Evolutionary conservation across 345 rosid genomes (phyloP).

Genomic region (Melastoma malabathricum): DNA sequence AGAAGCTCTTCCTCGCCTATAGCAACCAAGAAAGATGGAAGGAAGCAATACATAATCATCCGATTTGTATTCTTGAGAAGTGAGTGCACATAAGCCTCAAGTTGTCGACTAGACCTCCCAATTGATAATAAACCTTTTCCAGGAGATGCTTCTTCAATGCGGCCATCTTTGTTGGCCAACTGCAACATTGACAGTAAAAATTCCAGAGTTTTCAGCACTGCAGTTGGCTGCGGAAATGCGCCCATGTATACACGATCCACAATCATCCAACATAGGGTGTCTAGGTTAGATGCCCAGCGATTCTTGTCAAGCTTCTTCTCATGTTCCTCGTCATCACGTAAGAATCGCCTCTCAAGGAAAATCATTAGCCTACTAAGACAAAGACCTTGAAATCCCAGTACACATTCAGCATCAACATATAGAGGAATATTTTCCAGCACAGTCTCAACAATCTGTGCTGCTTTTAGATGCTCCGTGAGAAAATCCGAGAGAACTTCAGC

Average conservation of each 20-base stretch:
- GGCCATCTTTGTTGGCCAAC: constrained; percentile 93
- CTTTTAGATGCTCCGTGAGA: constrained; percentile 82
- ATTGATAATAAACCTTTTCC: constrained; percentile 89
- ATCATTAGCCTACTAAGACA: constrained; percentile 89
- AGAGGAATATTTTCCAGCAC: constrained; percentile 82
- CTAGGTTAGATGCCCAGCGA: constrained; percentile 90
- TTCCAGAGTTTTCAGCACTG: constrained; percentile 71
- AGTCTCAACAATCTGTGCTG: constrained; percentile 64
- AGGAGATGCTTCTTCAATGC: constrained; percentile 82
- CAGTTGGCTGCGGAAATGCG: constrained; percentile 81
- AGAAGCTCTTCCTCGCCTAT: constrained; percentile 86
- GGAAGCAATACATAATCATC: constrained; percentile 78
- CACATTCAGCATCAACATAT: constrained; percentile 78
- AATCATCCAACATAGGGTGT: constrained; percentile 89
- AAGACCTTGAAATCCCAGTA: constrained; percentile 89
- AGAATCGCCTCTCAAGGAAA: constrained; percentile 88
- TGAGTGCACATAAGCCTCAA: constrained; percentile 84
- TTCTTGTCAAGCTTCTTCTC: constrained; percentile 80
- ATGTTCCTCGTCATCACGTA: constrained; percentile 98
- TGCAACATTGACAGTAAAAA: constrained; percentile 93
- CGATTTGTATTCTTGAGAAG: constrained; percentile 87
- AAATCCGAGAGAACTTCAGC: constrained; percentile 95
- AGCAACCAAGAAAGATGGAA: constrained; percentile 73
- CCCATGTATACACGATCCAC: constrained; percentile 97
- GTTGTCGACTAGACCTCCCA: constrained; percentile 68